phyloP scores from a whole-genome alignment of 805 yeast genomes.

The Starmera dryadoides region DNA sequence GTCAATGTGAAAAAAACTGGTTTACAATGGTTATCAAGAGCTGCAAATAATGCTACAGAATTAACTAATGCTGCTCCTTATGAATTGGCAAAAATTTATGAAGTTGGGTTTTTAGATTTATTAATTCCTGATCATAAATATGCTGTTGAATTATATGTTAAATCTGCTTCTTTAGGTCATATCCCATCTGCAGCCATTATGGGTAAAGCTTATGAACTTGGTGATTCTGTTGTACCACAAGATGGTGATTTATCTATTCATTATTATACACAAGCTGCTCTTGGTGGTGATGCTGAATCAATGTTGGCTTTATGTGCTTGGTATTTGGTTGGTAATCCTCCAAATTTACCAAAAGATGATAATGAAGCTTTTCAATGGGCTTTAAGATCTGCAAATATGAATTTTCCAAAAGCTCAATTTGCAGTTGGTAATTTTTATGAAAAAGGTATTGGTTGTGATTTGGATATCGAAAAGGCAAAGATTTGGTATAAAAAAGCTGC shows the following conservation, averaged over 20 bases:
- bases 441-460: constrained; percentile 78
- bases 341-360: constrained; percentile 70
- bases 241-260: constrained; percentile 84
- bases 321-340: constrained; percentile 89
- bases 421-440: constrained; percentile 81
- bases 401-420: constrained; percentile 75
- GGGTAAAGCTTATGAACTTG: constrained; percentile 82
- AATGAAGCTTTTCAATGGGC: constrained; percentile 96
- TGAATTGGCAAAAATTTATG: constrained; percentile 81
- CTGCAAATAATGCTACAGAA: constrained; percentile 77
- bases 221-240: constrained; percentile 54
- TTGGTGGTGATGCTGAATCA: constrained; percentile 79
- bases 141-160: constrained; percentile 79
- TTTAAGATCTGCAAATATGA: constrained; percentile 68
- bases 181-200: constrained; percentile 70
- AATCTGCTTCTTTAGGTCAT: constrained; percentile 85
- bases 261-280: constrained; percentile 86
- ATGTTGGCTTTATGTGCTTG: constrained; percentile 96
- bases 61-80: constrained; percentile 89
- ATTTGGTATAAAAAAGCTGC: constrained; percentile 76
- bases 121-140: constrained; percentile 77
- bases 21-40: constrained; percentile 87
- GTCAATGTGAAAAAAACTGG: constrained; percentile 75
- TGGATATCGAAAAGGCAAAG: constrained; percentile 49
- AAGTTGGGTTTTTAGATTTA: constrained; percentile 79